Base-by-base conservation (phyloP, 352 stramenopile genomes). In the Pythium periplocum region DNA sequence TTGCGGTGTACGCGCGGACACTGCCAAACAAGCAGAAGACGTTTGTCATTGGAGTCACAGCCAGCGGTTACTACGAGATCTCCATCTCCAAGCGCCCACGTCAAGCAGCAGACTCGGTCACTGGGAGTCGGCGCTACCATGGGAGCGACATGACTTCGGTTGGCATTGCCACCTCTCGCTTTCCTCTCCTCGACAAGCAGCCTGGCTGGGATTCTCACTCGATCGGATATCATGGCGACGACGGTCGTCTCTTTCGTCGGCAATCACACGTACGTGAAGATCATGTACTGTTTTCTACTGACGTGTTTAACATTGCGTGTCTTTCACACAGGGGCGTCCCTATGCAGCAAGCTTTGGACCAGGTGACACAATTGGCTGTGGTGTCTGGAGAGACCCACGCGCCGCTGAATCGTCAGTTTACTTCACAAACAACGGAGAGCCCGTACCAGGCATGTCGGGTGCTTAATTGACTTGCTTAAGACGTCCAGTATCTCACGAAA, bases 151-250 rank as follows among this genome's bases (percentile, higher is more conserved):
- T 88, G 75, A 81, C 77, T 3, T 66, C 78, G 4, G 84, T 93
- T 43, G 83, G 83, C 4, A 38, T 93, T 45, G 72, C 74, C 2
- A 71, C 69, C 17, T 57, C 50, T 2, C 56, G 55, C 34, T 93
- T 93, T 49, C 63, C 61, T 8, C 54, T 93, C 34, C 55, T 90
- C 6, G 72, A 67, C 12, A 77, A 82, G 38, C 81, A 92, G 51
- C 83, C 81, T 11, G 83, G 83, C 0, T 93, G 83, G 83, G 78
- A 78, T 36, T 41, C 48, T 0, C 43, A 63, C 11, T 93, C 83
- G 32, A 75, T 80, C 49, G 83, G 83, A 7, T 93, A 92, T 48
- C 83, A 93, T 35, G 79, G 83, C 10, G 83, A 93, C 44, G 81
- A 93, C 44, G 83, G 83, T 2, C 57, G 72, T 47, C 80, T 76